phyloP scores from a whole-genome alignment of 495 filamentous ascomycete genomes.

The Neurospora sp. region DNA sequence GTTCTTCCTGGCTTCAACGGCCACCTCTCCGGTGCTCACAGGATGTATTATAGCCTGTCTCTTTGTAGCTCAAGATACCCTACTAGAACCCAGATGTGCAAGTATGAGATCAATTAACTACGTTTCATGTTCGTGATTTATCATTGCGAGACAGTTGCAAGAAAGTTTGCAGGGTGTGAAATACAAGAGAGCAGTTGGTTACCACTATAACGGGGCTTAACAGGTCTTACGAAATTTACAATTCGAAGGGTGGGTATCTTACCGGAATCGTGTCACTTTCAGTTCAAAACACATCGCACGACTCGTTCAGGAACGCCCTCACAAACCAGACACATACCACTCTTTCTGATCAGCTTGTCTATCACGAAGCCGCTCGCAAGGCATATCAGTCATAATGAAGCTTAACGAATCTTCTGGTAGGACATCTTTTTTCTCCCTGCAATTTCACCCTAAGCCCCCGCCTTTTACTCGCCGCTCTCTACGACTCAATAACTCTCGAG shows the following conservation, averaged over 20 bases:
- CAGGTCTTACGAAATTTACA: neutral
- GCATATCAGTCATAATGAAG: constrained; percentile 13
- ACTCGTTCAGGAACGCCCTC: neutral
- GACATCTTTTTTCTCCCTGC: too few species aligned
- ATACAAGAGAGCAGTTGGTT: neutral
- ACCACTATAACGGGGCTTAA: neutral
- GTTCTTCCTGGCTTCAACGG: neutral
- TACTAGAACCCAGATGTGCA: neutral
- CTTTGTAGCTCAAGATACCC: neutral
- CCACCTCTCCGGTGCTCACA: neutral
- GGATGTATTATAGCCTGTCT: neutral
- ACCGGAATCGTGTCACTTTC: neutral
- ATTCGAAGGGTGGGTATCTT: neutral
- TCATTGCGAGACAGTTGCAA: neutral
- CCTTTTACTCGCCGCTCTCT: too few species aligned
- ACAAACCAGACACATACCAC: neutral
- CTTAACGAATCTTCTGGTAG: constrained; percentile 37
- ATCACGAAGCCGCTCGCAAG: neutral
- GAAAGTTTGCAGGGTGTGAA: too few species aligned
- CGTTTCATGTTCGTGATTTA: neutral
- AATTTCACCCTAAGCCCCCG: neutral
- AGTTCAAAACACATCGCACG: neutral
- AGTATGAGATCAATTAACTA: neutral
- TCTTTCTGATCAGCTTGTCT: neutral
- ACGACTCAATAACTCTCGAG: too few species aligned